Base-by-base conservation (phyloP, 768 basidiomycete genomes). In the Psilocybe subaeruginosa region DNA sequence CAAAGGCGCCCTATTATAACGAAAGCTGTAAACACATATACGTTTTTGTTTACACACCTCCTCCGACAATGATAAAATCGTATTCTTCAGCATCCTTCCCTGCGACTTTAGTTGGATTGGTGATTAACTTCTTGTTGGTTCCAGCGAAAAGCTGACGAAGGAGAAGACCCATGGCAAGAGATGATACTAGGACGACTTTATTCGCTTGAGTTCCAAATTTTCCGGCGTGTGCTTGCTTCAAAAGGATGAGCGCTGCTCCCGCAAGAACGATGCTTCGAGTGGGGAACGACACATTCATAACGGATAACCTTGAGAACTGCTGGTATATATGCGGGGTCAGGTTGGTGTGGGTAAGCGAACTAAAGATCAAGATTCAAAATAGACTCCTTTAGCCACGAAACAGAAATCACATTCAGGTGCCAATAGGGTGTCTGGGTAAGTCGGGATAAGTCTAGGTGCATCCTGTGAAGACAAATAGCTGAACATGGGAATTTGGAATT, bases 41-140 rank as follows among this genome's bases (percentile, higher is more conserved):
- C 9, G 8, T 35, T 8, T 37, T 14, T 23, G 23, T 23, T 16
- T 5, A 60, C 64, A 16, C 57, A 82, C 85, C 85, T 77, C 85
- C 85, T 3, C 85, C 85, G 45, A 85, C 75, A 56, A 86, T 73
- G 54, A 87, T 74, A 51, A 84, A 75, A 68, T 87, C 84, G 60
- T 77, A 83, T 55, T 80, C 76, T 23, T 62, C 56, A 8, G 59
- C 7, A 45, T 71, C 68, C 17, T 64, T 61, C 14, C 68, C 64
- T 16, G 64, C 70, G 11, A 74, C 63, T 45, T 63, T 62, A 12
- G 69, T 64, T 27, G 69, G 73, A 58, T 72, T 62, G 16, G 66
- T 66, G n/a, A 75, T 62, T 3, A 64, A 58, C 33, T 63, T 70
- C 29, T 66, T 63, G 30, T 68, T 65, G 4, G 62, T 61, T 17